These are phyloP conservation scores for Talaromyces albobiverticillius DNA, from an alignment of 2,329 filamentous ascomycete species.

Conservation along the genomic window DNA sequence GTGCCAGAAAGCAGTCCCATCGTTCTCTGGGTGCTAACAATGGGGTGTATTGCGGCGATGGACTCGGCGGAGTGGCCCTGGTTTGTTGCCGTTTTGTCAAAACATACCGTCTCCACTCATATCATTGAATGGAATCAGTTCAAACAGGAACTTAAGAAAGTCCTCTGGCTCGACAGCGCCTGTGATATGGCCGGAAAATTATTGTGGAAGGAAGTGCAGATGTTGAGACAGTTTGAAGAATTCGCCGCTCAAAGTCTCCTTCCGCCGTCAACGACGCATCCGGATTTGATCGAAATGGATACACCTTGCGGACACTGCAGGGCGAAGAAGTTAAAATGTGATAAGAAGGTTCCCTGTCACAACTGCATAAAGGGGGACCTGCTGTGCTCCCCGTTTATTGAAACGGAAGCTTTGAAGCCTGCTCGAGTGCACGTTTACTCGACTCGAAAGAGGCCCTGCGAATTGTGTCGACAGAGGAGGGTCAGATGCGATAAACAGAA, in stretches of 20 bases:
- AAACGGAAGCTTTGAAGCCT: not conserved
- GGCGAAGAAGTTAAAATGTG: conserved; percentile 4
- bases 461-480: conserved; percentile 7
- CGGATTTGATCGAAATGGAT: not conserved
- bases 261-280: not conserved
- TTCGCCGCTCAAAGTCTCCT: not conserved
- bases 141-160: conserved; percentile 22
- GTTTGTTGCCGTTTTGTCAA: conserved; percentile 28
- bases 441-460: conserved; percentile 3
- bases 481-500: conserved; percentile 12
- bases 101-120: conserved; percentile 19
- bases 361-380: conserved; percentile 1
- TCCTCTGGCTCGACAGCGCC: conserved; percentile 36
- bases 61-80: conserved; percentile 29
- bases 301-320: conserved; percentile 9
- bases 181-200: conserved; percentile 29
- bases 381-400: not conserved
- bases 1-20: conserved; percentile 20
- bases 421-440: conserved; percentile 1
- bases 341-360: conserved; percentile 8
- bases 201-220: conserved; percentile 23
- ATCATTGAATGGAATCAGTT: conserved; percentile 27
- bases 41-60: conserved; percentile 39
- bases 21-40: conserved; percentile 35
- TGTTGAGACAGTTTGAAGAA: not conserved